Conservation (phyloP, 2,329 filamentous ascomycete genomes). For the Gnomoniopsis smithogilvyi region DNA sequence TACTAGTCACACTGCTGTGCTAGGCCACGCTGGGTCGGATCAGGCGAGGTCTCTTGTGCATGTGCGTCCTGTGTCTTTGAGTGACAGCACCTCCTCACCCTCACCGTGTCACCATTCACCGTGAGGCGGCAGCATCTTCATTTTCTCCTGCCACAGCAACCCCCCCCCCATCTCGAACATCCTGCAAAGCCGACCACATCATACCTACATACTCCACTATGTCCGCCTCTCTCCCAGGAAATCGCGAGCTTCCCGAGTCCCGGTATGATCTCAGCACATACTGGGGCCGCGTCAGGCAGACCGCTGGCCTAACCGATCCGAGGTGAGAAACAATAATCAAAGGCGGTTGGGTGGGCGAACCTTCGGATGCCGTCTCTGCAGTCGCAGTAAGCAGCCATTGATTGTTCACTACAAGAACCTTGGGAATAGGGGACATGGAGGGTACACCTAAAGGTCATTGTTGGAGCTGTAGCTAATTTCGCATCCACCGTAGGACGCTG, state of each 20-base stretch:
- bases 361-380: slow-evolving; percentile 13
- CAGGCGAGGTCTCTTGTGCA: too few relatives aligned
- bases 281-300: slow-evolving; percentile 90
- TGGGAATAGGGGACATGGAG: not conserved
- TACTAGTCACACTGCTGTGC: not conserved
- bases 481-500: slow-evolving; percentile 63
- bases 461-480: not conserved
- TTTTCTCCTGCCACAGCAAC: not conserved
- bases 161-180: too few relatives aligned
- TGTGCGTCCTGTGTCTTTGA: too few relatives aligned
- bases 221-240: slow-evolving; percentile 64
- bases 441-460: not conserved
- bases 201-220: slow-evolving; percentile 34
- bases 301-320: slow-evolving; percentile 86
- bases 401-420: not conserved
- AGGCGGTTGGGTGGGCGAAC: not conserved
- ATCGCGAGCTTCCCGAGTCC: slow-evolving; percentile 82
- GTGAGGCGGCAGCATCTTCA: not conserved
- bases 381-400: slow-evolving; percentile 19
- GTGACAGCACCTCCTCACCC: not conserved
- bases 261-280: slow-evolving; percentile 92
- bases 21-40: too few relatives aligned
- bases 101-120: not conserved
- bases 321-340: slow-evolving; percentile 61
- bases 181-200: not conserved